A percentile compares a stretch with the other conserved stretches of the same genome.
Conservation (phyloP, 345 rosid species). For the Angophora floribunda region DNA sequence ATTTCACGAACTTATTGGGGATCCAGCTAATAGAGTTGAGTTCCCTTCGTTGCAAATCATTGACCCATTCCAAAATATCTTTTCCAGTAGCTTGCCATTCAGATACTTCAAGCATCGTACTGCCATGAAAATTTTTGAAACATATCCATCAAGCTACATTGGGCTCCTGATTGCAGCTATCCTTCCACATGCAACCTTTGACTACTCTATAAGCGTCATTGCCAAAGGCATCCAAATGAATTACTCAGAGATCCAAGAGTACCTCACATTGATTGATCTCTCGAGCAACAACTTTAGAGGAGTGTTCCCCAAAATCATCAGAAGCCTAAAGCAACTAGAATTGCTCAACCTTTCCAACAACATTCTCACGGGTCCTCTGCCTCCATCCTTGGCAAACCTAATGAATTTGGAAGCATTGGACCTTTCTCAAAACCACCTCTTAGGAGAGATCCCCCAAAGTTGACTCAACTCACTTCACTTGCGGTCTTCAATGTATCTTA, state of each 20-base stretch:
- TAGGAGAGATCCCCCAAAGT: too few species aligned
- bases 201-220: background rate
- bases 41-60: background rate
- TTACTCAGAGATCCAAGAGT: background rate
- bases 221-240: background rate
- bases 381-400: background rate
- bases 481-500: too few species aligned
- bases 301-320: background rate
- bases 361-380: background rate
- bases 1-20: background rate
- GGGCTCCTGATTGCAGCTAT: background rate
- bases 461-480: too few species aligned
- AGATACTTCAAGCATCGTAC: background rate
- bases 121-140: background rate
- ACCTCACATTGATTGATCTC: background rate
- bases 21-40: rapidly evolving
- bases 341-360: background rate
- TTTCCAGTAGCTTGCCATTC: background rate
- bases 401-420: background rate
- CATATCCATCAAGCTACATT: background rate
- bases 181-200: background rate
- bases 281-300: background rate
- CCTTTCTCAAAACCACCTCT: background rate
- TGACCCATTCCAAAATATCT: background rate
- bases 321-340: background rate